phyloP scores from a whole-genome alignment of 1,284 basidiomycete genomes.

The Coniophora puteana region DNA sequence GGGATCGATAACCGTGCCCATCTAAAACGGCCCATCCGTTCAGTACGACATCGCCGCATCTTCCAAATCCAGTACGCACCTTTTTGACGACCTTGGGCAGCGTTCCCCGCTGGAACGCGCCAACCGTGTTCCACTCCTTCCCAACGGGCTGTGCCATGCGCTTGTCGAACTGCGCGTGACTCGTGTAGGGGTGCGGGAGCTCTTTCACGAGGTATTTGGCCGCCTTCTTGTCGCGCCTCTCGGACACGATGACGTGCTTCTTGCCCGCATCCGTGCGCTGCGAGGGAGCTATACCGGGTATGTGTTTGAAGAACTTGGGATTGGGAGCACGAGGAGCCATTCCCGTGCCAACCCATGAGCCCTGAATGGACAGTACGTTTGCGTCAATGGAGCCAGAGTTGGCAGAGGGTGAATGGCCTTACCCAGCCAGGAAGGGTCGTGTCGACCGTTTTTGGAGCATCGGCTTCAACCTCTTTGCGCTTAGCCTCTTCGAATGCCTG shows the following conservation, averaged over 20 bases:
- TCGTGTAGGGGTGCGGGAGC: slow-evolving; percentile 92
- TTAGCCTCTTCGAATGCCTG: slow-evolving; percentile 89
- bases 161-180: slow-evolving; percentile 85
- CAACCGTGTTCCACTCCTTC: slow-evolving; percentile 90
- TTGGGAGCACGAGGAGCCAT: slow-evolving; percentile 54
- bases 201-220: slow-evolving; percentile 86
- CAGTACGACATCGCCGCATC: slow-evolving; percentile 2
- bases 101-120: slow-evolving; percentile 84
- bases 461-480: slow-evolving; percentile 70
- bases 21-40: slow-evolving; percentile 36
- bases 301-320: slow-evolving; percentile 70
- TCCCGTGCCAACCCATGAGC: slow-evolving; percentile 88
- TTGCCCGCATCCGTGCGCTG: slow-evolving; percentile 83
- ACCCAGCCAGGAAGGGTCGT: slow-evolving; percentile 96
- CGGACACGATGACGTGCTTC: slow-evolving; percentile 90
- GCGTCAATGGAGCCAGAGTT: slow-evolving; percentile 1
- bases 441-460: slow-evolving; percentile 84
- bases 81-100: slow-evolving; percentile 85
- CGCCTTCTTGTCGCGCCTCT: slow-evolving; percentile 92
- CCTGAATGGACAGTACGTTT: slow-evolving; percentile 43
- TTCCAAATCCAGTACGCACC: slow-evolving; percentile 39
- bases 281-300: slow-evolving; percentile 75
- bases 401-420: slow-evolving; percentile 22
- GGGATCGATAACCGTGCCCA: slow-evolving; percentile 75
- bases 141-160: slow-evolving; percentile 81